phyloP scores from a whole-genome alignment of 495 filamentous ascomycete species.

The Aspergillus panamensis region DNA sequence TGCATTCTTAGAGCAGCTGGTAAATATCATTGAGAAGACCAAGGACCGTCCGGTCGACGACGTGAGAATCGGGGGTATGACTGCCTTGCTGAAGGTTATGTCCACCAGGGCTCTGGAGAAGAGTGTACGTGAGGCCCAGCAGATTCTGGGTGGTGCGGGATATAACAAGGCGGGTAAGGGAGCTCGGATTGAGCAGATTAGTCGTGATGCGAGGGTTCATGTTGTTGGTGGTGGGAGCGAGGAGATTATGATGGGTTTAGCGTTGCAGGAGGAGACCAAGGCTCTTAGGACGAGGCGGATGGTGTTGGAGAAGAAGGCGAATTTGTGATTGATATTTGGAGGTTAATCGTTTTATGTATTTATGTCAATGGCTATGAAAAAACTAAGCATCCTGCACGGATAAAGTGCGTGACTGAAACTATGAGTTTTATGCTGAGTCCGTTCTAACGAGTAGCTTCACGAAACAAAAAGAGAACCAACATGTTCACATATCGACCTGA shows the following conservation, averaged over 20 bases:
- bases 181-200: slow-evolving; percentile 54
- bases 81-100: slow-evolving; percentile 50
- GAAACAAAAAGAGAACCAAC: too few species aligned
- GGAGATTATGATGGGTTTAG: slow-evolving; percentile 54
- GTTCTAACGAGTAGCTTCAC: too few species aligned
- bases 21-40: slow-evolving; percentile 42
- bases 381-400: neutral
- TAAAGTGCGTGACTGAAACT: neutral
- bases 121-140: slow-evolving; percentile 57
- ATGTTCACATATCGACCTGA: too few species aligned
- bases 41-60: slow-evolving; percentile 33
- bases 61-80: slow-evolving; percentile 49
- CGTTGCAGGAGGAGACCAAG: slow-evolving; percentile 44
- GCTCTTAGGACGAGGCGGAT: slow-evolving; percentile 32
- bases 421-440: too few species aligned
- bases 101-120: slow-evolving; percentile 53
- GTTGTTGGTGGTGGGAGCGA: slow-evolving; percentile 57
- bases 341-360: neutral
- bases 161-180: slow-evolving; percentile 52
- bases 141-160: slow-evolving; percentile 57
- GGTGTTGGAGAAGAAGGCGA: slow-evolving; percentile 35
- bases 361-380: neutral
- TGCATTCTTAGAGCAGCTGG: slow-evolving; percentile 48
- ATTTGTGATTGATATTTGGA: slow-evolving; percentile 22
- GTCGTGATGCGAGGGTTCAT: slow-evolving; percentile 53